phyloP scores from a whole-genome alignment of 1,139 yeast species.

The Debaryomycetaceae sp. region DNA sequence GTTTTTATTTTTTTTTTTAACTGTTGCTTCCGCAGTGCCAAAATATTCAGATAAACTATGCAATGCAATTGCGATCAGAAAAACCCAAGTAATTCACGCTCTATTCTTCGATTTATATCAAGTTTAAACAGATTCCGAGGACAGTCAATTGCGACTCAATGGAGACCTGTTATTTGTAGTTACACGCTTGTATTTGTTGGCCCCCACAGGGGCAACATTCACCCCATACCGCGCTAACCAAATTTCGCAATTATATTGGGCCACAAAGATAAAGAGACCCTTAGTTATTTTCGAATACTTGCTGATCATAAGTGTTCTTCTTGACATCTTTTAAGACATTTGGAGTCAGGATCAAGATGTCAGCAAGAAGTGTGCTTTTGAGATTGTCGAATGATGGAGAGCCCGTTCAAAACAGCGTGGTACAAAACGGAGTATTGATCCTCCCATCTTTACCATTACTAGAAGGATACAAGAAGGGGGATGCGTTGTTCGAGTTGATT shows the following conservation, averaged over 20 bases:
- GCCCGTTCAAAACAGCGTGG: slow-evolving; percentile 47
- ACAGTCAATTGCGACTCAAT: too few relatives aligned
- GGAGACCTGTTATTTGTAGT: too few relatives aligned
- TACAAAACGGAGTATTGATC: slow-evolving; percentile 57
- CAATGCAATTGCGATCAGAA: too few relatives aligned
- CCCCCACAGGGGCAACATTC: background rate
- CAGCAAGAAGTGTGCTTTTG: slow-evolving; percentile 34
- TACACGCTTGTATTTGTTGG: too few relatives aligned
- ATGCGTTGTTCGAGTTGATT: slow-evolving; percentile 52
- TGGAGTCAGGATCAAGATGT: background rate
- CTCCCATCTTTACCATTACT: slow-evolving; percentile 59
- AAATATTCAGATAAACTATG: too few relatives aligned
- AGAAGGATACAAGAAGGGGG: slow-evolving; percentile 31
- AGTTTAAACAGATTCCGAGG: too few relatives aligned
- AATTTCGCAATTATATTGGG: background rate
- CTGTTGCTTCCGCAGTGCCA: too few relatives aligned
- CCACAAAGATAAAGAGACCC: background rate
- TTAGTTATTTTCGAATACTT: background rate
- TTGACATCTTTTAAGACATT: background rate
- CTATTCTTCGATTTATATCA: too few relatives aligned
- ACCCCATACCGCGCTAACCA: background rate
- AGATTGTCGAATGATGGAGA: slow-evolving; percentile 54
- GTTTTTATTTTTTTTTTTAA: slow-evolving; percentile 41
- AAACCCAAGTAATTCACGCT: too few relatives aligned
- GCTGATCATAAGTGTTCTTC: background rate